phyloP scores from a whole-genome alignment of 169 alveolate species.

The Plasmodium gonderi region DNA sequence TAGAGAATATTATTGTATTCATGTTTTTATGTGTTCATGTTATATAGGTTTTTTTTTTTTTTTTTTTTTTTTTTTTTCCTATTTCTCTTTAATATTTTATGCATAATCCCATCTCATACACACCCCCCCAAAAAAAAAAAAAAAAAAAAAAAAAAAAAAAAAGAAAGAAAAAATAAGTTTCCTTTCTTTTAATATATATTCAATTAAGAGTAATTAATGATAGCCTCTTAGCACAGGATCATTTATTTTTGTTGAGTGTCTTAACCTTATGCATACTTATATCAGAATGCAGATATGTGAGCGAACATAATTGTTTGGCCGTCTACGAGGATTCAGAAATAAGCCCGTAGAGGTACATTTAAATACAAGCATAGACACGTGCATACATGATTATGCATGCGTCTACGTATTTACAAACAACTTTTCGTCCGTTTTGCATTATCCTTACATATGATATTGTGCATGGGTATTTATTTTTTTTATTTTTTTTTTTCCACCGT shows the following conservation, averaged over 20 bases:
- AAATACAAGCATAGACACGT: background rate
- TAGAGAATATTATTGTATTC: background rate
- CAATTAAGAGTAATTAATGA: background rate
- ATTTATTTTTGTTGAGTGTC: background rate
- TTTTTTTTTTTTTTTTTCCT: background rate
- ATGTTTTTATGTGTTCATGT: background rate
- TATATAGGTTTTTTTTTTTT: background rate
- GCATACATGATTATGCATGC: too few relatives aligned
- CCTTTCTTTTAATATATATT: background rate
- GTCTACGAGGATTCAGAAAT: background rate
- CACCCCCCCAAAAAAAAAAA: background rate
- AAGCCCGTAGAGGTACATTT: background rate
- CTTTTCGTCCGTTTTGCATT: background rate
- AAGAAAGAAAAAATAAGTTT: background rate
- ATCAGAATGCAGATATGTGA: background rate
- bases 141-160: background rate
- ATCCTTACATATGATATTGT: background rate
- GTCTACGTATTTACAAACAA: too few relatives aligned
- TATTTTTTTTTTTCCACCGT: background rate
- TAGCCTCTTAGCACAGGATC: background rate
- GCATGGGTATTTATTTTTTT: background rate
- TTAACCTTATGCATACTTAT: background rate
- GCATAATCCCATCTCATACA: too few relatives aligned
- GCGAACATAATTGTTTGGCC: background rate
- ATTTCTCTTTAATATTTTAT: background rate